Evolutionary conservation across 2,329 filamentous ascomycete species (phyloP), one percentile per base, ranked within the genome.

Genomic region (Leptographium wingfieldii): DNA sequence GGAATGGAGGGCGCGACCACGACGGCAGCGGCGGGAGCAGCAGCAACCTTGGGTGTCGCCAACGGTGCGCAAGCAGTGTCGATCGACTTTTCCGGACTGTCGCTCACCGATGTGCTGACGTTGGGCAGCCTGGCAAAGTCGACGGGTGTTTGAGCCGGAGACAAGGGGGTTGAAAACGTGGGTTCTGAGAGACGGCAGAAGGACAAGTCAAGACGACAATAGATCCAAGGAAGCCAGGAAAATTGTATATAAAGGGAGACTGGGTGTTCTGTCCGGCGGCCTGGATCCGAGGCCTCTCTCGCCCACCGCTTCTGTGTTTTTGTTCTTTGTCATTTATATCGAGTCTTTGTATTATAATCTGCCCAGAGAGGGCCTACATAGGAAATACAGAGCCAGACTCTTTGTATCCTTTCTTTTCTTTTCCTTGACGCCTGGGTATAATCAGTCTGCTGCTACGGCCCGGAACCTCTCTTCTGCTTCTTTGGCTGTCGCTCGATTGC

Each of bases 401-500:
- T 22, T 19, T 59, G 57, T 27, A 58, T 63, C 16, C 3, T 14
- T 27, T 12, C 12, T 52, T 52, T 5, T 22, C 9, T n/a, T 22
- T 22, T 40, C 38, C 10, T 16, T 19, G 40, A 43, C 40, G 22
- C n/a, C 25, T 52, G 49, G 27, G 49, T 31, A 52, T 52, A 27
- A 31, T 58, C 10, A 48, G 12, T 16, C 35, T 52, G 16, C 10
- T 27, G 56, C 14, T 33, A 35, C 46, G 4, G 29, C 7, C 33
- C 49, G 19, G n/a, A 7, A 5, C 31, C 52, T 54, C 29, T 57
- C 25, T 55, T 52, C 22, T 61, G 57, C 71, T 80, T 84, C 73
- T 85, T 85, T 3, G 77, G 74, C 67, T 82, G 77, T 22, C 43
- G 70, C 12, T 69, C 72, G 16, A 71, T 74, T 52, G 43, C 43